Base-by-base conservation (phyloP, 768 basidiomycete species). In the Leccinum rimulosum region DNA sequence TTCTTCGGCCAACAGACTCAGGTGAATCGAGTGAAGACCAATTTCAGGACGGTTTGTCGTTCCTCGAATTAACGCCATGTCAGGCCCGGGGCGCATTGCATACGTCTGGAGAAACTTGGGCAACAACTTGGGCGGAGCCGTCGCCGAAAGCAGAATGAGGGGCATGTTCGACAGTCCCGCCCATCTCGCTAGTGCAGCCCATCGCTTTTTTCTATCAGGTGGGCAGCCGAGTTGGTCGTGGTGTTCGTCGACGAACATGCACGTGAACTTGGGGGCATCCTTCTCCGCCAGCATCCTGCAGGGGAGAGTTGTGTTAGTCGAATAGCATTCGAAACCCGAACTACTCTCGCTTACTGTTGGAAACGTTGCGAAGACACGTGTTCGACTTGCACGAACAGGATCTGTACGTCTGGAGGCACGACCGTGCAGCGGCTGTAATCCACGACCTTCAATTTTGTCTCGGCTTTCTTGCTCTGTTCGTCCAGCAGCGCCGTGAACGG, bases 331-430 rank as follows among this genome's bases (percentile, higher is more conserved):
- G 27, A 27, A 27, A 27, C 27, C 25, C n/a, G n/a, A 27, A 11
- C 28, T 11, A 28, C 3, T 5, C 15, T 14, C 17, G 49, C 59
- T 51, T 25, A 57, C 56, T 30, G 5, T 2, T 4, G 4, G 14
- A 58, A 59, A 2, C 25, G 5, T 9, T 15, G n/a, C 40, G 15
- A 19, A 14, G 14, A n/a, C 6, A 57, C 12, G 5, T 63, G 55
- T 12, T 63, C 62, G 0, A 63, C 62, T 17, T 63, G 59, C 6
- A 57, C 17, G 15, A 63, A 61, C 12, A 63, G 11, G 9, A 63
- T 25, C 22, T 63, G 62, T 1, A 27, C 31, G 0, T 52, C 59
- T 0, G 8, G 2, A 2, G 62, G 54, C 1, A 57, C n/a, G 9
- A 1, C 4, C 27, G n/a, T 6, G 0, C 28, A 27, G 6, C 0